Evolutionary conservation across 1,284 basidiomycete genomes (phyloP).

Genomic region (Tetrapyrgos nigripes): DNA sequence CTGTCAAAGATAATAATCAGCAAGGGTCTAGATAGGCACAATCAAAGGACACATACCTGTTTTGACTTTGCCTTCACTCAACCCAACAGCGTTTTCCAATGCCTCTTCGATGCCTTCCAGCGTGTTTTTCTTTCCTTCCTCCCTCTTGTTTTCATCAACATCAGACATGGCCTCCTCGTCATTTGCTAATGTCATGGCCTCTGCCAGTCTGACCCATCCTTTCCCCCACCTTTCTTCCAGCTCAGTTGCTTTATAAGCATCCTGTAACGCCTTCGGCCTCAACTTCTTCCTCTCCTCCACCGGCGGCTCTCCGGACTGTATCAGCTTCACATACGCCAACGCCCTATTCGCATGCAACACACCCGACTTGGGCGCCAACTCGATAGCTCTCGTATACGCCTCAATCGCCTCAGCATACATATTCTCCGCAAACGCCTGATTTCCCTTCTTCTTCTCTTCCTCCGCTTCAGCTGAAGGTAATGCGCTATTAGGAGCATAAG

Average conservation of each 20-base stretch:
- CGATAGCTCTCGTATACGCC: slow-evolving; percentile 25
- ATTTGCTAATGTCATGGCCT: background rate
- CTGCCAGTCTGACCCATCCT: slow-evolving; percentile 13
- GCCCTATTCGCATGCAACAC: slow-evolving; percentile 15
- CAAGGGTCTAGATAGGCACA: background rate
- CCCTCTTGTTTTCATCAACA: background rate
- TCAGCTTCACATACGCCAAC: slow-evolving; percentile 9
- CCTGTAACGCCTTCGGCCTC: slow-evolving; percentile 6
- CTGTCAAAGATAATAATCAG: background rate
- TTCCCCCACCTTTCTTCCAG: slow-evolving; percentile 16
- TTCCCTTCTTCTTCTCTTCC: slow-evolving; percentile 25
- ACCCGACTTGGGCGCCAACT: slow-evolving; percentile 15
- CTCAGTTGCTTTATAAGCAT: slow-evolving; percentile 3
- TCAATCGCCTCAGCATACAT: slow-evolving; percentile 23
- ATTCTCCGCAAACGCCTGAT: slow-evolving; percentile 24
- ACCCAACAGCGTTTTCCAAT: slow-evolving; percentile 5
- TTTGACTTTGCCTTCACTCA: slow-evolving; percentile 12
- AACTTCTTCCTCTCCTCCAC: slow-evolving; percentile 3
- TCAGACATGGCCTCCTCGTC: slow-evolving; percentile 1
- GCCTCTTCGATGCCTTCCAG: slow-evolving; percentile 5
- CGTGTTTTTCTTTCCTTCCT: background rate
- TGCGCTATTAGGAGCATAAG: slow-evolving; percentile 24
- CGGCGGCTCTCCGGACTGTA: background rate
- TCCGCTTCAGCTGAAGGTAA: slow-evolving; percentile 25
- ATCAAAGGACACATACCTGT: slow-evolving; percentile 1